Evolutionary conservation across 176 grass and related monocot genomes (phyloP), one percentile per base, ranked within the genome.

Genomic region (Secale cereale): DNA sequence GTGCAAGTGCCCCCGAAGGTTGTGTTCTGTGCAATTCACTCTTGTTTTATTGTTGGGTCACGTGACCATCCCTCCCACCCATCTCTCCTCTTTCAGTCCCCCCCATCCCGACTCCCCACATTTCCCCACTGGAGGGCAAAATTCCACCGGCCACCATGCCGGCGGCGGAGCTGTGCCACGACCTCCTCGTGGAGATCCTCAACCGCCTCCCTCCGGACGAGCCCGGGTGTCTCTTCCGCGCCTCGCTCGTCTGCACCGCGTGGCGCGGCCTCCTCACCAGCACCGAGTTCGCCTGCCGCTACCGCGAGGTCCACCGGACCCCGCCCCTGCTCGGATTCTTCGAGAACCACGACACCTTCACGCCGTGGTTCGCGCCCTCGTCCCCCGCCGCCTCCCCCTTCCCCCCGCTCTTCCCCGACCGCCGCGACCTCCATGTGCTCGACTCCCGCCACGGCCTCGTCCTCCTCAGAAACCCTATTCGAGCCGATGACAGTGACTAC

Each of bases 381-480:
- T 8, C 70, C 70, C 39, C 39, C 12, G 25, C 39, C 12, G 41
- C 39, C 39, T 73, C 39, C 70, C 70, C 70, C 70, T 45, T 73
- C 39, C 70, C 15, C 39, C 39, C 70, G 39, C 14, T 73, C 6
- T n/a, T 16, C 43, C 70, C 70, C 70, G 70, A 73, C 39, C 37
- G 26, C 70, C 70, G 70, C 8, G 6, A 9, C 13, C 39, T 73
- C 70, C 26, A 27, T 13, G 70, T 46, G 70, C 39, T 74, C 23
- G 70, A 74, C 70, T 45, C 39, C 70, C 70, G 39, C 70, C 70
- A 74, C 70, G 40, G 23, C 70, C 70, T 46, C 70, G 70, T 74
- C 70, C 70, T 73, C 39, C 4, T 74, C 39, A 74, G 70, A 17
- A 46, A 23, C 26, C 70, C 70, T 9, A 15, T 17, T 10, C 7